These are phyloP conservation scores for Nicotiana obtusifolia DNA, from an alignment of 257 asterid species.

Conservation along the genomic window DNA sequence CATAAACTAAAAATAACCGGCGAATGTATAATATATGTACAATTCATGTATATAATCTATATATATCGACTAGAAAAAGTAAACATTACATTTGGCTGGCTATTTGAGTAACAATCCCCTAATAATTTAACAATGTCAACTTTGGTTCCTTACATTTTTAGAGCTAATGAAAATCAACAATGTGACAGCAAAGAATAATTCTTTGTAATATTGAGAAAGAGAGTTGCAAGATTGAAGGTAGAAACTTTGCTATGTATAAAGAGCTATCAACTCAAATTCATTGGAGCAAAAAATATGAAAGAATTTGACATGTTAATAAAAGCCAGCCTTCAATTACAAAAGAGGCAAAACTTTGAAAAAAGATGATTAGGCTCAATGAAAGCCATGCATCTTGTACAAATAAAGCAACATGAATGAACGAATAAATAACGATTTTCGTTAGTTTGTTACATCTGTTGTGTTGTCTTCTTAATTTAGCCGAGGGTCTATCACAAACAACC, in stretches of 20 bases:
- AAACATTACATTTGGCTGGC: too few species aligned
- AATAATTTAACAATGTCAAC: too few species aligned
- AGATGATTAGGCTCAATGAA: constrained; percentile 33
- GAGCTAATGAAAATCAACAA: too few species aligned
- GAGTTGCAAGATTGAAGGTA: background rate
- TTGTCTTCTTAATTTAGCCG: too few species aligned
- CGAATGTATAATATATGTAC: too few species aligned
- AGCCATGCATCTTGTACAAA: constrained; percentile 16
- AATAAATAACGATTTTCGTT: constrained; percentile 39
- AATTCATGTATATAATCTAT: too few species aligned
- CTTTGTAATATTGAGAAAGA: background rate
- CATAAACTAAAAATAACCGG: too few species aligned
- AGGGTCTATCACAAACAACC: too few species aligned
- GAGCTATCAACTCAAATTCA: background rate
- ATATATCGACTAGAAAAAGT: too few species aligned
- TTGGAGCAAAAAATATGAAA: constrained; percentile 3
- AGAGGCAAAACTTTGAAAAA: constrained; percentile 32
- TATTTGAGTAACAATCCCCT: too few species aligned
- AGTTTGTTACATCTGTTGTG: constrained; percentile 11
- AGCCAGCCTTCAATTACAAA: constrained; percentile 15
- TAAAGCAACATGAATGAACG: constrained; percentile 25
- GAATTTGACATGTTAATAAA: background rate
- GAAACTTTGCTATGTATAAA: background rate
- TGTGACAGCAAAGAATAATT: too few species aligned
- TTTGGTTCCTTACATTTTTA: too few species aligned